phyloP scores from a whole-genome alignment of 768 basidiomycete species.

The Tricholoma hemisulphureum region DNA sequence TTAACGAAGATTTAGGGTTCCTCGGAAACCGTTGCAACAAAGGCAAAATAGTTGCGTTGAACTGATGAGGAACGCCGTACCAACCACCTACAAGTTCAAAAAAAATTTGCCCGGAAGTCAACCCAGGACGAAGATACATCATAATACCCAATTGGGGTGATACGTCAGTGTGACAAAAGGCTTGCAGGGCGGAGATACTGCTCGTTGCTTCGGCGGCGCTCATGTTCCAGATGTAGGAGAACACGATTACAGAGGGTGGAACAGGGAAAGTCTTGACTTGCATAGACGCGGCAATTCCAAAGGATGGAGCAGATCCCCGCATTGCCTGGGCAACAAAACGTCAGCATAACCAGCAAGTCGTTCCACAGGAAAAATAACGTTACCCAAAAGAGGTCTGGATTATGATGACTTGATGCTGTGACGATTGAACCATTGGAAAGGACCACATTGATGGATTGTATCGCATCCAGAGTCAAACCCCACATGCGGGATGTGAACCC shows the following conservation, averaged over 20 bases:
- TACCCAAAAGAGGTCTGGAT: not conserved
- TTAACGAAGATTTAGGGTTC: too few relatives aligned
- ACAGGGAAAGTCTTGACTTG: conserved; percentile 34
- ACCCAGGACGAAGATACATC: not conserved
- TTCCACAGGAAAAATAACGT: conserved; percentile 15
- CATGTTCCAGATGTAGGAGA: conserved; percentile 7
- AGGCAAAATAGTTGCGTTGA: not conserved
- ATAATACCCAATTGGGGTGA: not conserved
- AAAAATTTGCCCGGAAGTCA: not conserved
- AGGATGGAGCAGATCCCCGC: conserved; percentile 38
- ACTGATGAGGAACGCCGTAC: not conserved
- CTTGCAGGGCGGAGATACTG: not conserved
- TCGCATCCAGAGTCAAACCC: conserved; percentile 37
- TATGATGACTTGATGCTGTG: conserved; percentile 1
- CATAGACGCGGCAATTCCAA: conserved; percentile 40
- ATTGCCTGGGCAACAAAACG: conserved; percentile 33
- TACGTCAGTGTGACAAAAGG: not conserved
- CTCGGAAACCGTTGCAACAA: not conserved
- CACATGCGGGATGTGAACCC: conserved; percentile 36
- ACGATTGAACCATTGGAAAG: conserved; percentile 33
- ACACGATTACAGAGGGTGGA: conserved; percentile 34
- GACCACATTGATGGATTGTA: conserved; percentile 30
- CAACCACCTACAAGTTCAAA: not conserved
- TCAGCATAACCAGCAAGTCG: not conserved
- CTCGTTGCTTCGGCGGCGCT: not conserved